Evolutionary conservation across 2,329 filamentous ascomycete genomes (phyloP), one percentile per base, ranked within the genome.

Genomic region (Phoma sp.): DNA sequence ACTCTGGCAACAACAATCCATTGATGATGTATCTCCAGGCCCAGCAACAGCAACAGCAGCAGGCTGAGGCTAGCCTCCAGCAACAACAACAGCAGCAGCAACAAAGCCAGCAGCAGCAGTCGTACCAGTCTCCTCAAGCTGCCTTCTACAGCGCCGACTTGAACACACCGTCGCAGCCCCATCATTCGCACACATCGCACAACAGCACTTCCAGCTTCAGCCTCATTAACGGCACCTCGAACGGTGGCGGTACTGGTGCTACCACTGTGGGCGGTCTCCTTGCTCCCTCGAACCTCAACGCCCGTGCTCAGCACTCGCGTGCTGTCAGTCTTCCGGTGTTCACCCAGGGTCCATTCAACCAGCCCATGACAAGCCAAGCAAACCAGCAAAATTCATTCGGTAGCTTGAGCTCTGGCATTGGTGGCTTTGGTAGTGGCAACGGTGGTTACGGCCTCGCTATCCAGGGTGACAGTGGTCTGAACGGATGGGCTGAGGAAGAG

Each of bases 1-100:
- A 93, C 74, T 86, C 86, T 46, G 89, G 86, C 48, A 81, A 82
- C 68, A 93, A 86, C 80, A 97, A 97, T 75, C 93, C 93, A 0
- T 77, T 98, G 73, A 96, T 93, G 23, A 87, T 97, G 86, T 98
- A 97, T 73, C 83, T 97, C 55, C 93, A 88, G 75, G 91, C 96
- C 70, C 72, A 75, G 52, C 75, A 79, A 52, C 74, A 74, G 40
- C 75, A 79, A 53, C 77, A 80, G 36, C 75, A 78, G 4, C 77
- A 77, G 58, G 73, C 70, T 7, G 73, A 76, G 37, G 73, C 69
- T 14, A 74, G 66, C 43, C 55, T 67, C 36, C 69, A 73, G 39
- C 70, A 71, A 9, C 69, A 73, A 36, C 70, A 71, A 8, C 64
- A 70, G 29, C 65, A 71, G 42, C 58, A 66, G 32, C 60, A 59